Conservation (phyloP, 106 monocot genomes). For the Dactylorhiza incarnata region DNA sequence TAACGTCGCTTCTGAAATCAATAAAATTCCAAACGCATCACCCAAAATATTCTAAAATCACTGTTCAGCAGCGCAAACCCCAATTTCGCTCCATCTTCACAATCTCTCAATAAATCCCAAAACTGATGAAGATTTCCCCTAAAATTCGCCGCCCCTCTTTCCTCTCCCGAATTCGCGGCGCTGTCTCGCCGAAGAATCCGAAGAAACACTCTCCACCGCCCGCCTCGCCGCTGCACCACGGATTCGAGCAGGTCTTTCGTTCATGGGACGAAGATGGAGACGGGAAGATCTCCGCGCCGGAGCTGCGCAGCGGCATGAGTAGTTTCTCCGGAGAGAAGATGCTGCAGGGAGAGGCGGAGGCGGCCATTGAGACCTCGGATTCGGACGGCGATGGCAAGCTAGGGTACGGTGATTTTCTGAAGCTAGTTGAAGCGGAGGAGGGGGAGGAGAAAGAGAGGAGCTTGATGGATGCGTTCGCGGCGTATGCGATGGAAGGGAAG, state of each 20-base stretch:
- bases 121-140: neutral
- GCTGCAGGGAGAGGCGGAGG: conserved; percentile 24
- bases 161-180: neutral
- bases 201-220: neutral
- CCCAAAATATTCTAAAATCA: no score
- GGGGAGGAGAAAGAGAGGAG: conserved; percentile 23
- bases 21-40: no score
- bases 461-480: conserved; percentile 24
- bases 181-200: neutral
- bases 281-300: conserved; percentile 41
- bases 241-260: conserved; percentile 13
- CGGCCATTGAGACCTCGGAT: conserved; percentile 19
- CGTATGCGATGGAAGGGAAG: conserved; percentile 19
- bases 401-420: conserved; percentile 32
- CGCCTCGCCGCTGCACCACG: neutral
- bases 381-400: conserved; percentile 50
- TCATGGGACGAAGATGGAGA: conserved; percentile 39
- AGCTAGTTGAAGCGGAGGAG: conserved; percentile 21
- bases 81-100: neutral
- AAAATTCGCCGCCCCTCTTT: neutral
- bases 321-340: conserved; percentile 14
- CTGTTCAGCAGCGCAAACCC: no score
- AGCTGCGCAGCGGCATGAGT: conserved; percentile 28
- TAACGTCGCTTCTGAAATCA: no score
- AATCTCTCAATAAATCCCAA: neutral